Conservation (phyloP, 176 grass and related monocot species). For the Phoenix roebelenii region DNA sequence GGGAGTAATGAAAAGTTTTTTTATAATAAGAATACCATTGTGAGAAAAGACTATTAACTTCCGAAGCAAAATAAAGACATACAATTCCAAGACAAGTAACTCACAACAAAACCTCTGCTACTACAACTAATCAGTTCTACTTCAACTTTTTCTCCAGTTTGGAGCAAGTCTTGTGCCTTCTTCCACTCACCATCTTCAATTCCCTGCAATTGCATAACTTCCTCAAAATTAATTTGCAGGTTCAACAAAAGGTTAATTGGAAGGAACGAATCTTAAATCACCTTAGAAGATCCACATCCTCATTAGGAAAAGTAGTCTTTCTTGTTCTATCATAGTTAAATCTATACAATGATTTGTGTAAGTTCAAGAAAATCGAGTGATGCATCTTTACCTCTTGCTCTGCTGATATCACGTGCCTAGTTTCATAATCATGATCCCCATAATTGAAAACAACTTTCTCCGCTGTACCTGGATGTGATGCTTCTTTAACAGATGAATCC, state of each 20-base stretch:
- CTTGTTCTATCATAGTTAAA: no score
- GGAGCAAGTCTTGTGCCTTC: slow-evolving; percentile 46
- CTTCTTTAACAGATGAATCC: slow-evolving; percentile 37
- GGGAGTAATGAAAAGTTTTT: slow-evolving; percentile 13
- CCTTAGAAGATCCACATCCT: no score
- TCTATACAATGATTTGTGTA: neutral
- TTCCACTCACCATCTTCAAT: slow-evolving; percentile 39
- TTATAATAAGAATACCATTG: neutral
- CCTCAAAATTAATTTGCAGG: neutral
- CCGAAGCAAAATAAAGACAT: slow-evolving; percentile 3
- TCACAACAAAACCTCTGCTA: slow-evolving; percentile 78
- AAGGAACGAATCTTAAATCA: no score
- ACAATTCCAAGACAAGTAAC: slow-evolving; percentile 18
- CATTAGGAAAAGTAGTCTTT: no score
- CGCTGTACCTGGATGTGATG: slow-evolving; percentile 17
- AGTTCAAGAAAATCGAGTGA: slow-evolving; percentile 20
- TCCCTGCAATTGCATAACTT: slow-evolving; percentile 11
- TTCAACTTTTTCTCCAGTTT: slow-evolving; percentile 69
- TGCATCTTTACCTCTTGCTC: slow-evolving; percentile 54
- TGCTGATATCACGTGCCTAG: slow-evolving; percentile 37
- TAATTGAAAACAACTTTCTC: slow-evolving; percentile 20
- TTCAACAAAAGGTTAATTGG: neutral
- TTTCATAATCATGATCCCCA: slow-evolving; percentile 32
- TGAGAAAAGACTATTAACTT: neutral
- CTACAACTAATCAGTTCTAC: slow-evolving; percentile 85